Evolutionary conservation across 257 asterid genomes (phyloP).

Genomic region (Solanum etuberosum): DNA sequence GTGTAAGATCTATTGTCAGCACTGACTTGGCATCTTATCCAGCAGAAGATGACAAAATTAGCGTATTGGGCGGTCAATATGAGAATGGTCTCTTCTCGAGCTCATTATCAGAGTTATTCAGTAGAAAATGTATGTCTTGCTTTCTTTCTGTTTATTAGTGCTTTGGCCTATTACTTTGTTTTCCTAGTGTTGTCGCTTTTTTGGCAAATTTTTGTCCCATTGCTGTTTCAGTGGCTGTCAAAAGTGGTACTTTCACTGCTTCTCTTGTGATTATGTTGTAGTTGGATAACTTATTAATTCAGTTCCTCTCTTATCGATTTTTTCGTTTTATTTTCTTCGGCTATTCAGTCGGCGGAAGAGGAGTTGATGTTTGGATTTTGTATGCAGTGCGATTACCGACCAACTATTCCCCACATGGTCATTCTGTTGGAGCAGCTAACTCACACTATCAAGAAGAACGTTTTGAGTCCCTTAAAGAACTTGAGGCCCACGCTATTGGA

Average conservation of each 20-base stretch:
- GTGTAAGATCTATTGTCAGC: slow-evolving; percentile 35
- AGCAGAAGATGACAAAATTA: slow-evolving; percentile 50
- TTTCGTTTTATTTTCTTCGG: not conserved
- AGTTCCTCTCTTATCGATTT: not conserved
- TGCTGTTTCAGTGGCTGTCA: not conserved
- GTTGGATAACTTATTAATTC: not conserved
- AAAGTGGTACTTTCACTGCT: not conserved
- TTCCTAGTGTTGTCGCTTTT: not conserved
- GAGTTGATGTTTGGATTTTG: not conserved
- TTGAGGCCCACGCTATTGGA: slow-evolving; percentile 93
- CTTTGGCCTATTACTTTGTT: not conserved
- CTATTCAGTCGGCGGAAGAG: not conserved
- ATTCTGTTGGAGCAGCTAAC: slow-evolving; percentile 54
- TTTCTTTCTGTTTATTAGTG: not conserved
- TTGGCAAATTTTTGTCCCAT: not conserved
- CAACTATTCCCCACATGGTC: slow-evolving; percentile 47
- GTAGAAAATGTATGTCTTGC: slow-evolving; percentile 53
- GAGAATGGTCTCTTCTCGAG: slow-evolving; percentile 93
- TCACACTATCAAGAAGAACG: slow-evolving; percentile 66
- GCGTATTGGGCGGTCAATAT: slow-evolving; percentile 50
- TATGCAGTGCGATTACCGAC: slow-evolving; percentile 70
- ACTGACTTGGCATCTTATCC: slow-evolving; percentile 40
- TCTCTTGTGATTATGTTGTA: not conserved
- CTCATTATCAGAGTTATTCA: slow-evolving; percentile 81
- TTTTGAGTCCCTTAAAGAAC: slow-evolving; percentile 79